Base-by-base conservation (phyloP, 106 monocot genomes). In the Dendrobium officinale region DNA sequence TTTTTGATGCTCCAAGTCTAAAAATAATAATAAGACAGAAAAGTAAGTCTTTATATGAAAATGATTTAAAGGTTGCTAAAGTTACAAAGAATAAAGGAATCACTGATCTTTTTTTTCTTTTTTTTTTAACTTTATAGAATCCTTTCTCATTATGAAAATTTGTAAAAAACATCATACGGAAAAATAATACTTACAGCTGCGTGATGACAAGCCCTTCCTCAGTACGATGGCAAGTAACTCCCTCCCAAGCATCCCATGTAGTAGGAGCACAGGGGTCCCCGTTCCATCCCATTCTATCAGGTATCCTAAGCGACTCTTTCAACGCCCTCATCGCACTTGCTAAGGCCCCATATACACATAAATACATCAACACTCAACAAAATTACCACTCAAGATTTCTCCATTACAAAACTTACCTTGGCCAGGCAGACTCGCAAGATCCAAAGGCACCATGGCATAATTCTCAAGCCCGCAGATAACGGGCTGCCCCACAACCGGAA, bases 181-280 rank as follows among this genome's bases (percentile, higher is more conserved):
- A 42, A 40, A 37, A 74, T 11, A 42, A 31, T 48, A 55, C 90
- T 95, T 81, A 98, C 98, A 98, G 77, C 77, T 98, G 98, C 16
- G 94, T 91, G 26, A 98, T 84, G n/a, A 95, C 98, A 82, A 98
- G 98, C 24, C 88, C 84, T 72, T 84, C 76, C 37, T 82, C 64
- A 49, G 81, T 89, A 72, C 70, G 90, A 67, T 92, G 92, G 75
- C 98, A 98, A 43, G 98, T 98, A 26, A 98, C 98, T 59, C 98
- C 98, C 81, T 98, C 98, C 98, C 98, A 98, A 54, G 98, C 94
- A 90, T 98, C 98, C 98, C 95, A 98, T 75, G 81, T 82, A 0
- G 93, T 82, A 51, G 98, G 98, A 0, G 92, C 94, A 77, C 98
- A 98, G 27, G 98, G 98, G 72, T 98, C 98, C 4, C 98, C 98